Conservation (phyloP, 2,329 filamentous ascomycete genomes). For the Clonostachys sp. region DNA sequence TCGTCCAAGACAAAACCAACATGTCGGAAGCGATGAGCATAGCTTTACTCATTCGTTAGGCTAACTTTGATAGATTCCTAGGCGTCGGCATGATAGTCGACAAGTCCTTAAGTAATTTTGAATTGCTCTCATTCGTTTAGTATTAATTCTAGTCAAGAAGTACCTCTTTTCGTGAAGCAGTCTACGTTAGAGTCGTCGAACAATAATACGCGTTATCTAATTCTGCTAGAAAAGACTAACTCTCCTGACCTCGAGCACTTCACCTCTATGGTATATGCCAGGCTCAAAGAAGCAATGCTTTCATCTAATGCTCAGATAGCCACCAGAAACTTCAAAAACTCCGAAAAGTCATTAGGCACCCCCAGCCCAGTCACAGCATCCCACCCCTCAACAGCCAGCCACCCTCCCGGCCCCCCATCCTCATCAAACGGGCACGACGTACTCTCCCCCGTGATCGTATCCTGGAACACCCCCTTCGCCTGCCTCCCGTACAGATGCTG, state of each 20-base stretch:
- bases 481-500: slow-evolving; percentile 34
- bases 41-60: no score
- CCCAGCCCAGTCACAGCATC: slow-evolving; percentile 47
- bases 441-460: slow-evolving; percentile 34
- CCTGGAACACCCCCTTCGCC: slow-evolving; percentile 29
- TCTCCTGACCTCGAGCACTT: background rate
- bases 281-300: no score
- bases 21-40: no score
- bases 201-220: background rate
- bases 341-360: slow-evolving; percentile 34
- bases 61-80: no score
- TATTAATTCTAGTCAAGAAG: no score
- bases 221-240: background rate
- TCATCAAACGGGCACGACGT: slow-evolving; percentile 30
- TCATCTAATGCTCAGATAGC: slow-evolving; percentile 5
- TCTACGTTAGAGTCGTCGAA: background rate
- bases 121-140: no score
- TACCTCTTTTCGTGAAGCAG: background rate
- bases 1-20: no score
- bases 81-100: no score
- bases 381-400: slow-evolving; percentile 37
- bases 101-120: no score
- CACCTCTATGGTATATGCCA: no score
- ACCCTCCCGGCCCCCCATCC: slow-evolving; percentile 27
- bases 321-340: slow-evolving; percentile 25